Conservation (phyloP, 352 stramenopile genomes). For the Thraustotheca clavata region DNA sequence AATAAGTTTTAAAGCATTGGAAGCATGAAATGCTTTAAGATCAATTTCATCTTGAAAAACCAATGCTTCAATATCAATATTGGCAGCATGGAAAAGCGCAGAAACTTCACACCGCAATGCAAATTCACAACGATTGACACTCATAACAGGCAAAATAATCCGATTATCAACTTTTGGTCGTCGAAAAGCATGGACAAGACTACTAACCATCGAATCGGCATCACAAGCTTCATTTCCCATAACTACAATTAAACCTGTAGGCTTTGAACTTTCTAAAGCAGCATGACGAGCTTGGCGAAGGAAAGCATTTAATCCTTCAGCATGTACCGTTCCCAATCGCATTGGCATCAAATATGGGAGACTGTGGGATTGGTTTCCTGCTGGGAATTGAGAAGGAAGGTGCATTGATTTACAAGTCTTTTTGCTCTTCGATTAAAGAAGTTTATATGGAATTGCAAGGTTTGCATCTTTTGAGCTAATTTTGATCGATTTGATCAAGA, state of each 20-base stretch:
- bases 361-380: no score
- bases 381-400: no score
- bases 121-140: conserved; percentile 53
- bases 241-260: conserved; percentile 40
- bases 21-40: conserved; percentile 22
- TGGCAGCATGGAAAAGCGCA: conserved; percentile 45
- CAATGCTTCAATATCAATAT: conserved; percentile 43
- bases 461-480: no score
- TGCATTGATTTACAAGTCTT: no score
- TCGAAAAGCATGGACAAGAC: conserved; percentile 51
- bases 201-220: conserved; percentile 78
- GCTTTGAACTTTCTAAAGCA: background rate
- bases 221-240: conserved; percentile 76
- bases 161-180: conserved; percentile 22
- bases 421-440: no score
- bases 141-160: conserved; percentile 46
- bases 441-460: no score
- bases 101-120: conserved; percentile 56
- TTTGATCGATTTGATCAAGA: no score
- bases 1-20: conserved; percentile 31
- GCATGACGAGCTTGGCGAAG: conserved; percentile 22
- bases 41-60: conserved; percentile 70
- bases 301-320: conserved; percentile 24
- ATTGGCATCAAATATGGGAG: no score
- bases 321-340: no score